phyloP scores from a whole-genome alignment of 2,329 filamentous ascomycete genomes.

The Teratosphaeria gauchensis region DNA sequence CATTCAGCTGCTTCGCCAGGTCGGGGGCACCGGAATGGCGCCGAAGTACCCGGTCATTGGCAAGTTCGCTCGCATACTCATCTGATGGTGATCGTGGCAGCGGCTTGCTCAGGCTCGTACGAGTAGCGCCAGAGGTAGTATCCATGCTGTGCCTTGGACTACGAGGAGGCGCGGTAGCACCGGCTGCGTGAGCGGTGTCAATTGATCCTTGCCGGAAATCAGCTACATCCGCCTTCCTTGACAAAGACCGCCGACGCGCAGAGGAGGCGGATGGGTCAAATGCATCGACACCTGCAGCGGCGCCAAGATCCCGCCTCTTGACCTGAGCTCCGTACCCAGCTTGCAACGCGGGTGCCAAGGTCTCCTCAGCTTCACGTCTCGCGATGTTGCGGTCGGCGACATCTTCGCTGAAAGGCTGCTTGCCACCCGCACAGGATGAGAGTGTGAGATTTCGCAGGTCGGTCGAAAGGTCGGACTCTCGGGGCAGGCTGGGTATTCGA shows the following conservation, averaged over 20 bases:
- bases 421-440: not conserved
- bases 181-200: not conserved
- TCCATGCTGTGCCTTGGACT: not conserved
- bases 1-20: conserved; percentile 11
- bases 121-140: not conserved
- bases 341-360: not conserved
- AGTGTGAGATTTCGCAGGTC: conserved; percentile 6
- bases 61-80: conserved; percentile 3
- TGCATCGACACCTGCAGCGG: not conserved
- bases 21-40: conserved; percentile 1
- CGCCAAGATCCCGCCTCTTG: not conserved
- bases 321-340: not conserved
- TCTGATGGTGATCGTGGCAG: conserved; percentile 12
- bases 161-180: not conserved
- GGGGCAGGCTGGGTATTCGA: conserved; percentile 4
- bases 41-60: conserved; percentile 1
- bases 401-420: conserved; percentile 46
- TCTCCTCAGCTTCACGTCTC: not conserved
- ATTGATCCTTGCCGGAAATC: conserved; percentile 3
- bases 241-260: not conserved
- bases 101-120: conserved; percentile 16
- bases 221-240: conserved; percentile 3
- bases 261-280: not conserved
- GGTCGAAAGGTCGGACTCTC: conserved; percentile 3
- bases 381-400: conserved; percentile 53